These are phyloP conservation scores for Cordyceps militaris DNA, from an alignment of 2,329 filamentous ascomycete genomes.

Conservation along the genomic window DNA sequence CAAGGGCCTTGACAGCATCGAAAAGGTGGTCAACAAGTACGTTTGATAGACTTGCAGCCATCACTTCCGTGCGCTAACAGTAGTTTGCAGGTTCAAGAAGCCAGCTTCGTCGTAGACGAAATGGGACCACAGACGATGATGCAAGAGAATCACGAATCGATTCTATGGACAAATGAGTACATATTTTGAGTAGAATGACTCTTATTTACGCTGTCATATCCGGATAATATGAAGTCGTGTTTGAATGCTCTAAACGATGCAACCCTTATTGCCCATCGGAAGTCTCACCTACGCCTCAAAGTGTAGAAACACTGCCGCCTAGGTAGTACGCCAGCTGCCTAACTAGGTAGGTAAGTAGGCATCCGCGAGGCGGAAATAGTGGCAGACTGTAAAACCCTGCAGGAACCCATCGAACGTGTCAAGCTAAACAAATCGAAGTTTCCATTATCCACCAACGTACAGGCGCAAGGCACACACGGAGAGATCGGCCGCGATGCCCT, in stretches of 20 bases:
- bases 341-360: no score
- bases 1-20: conserved; percentile 76
- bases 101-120: conserved; percentile 1
- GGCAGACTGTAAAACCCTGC: background rate
- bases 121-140: background rate
- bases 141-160: background rate
- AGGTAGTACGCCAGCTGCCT: background rate
- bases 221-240: background rate
- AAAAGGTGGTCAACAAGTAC: conserved; percentile 70
- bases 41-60: conserved; percentile 18
- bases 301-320: background rate
- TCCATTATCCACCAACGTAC: background rate
- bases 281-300: background rate
- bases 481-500: background rate
- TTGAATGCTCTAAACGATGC: background rate
- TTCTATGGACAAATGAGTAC: background rate
- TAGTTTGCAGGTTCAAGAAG: conserved; percentile 18
- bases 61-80: conserved; percentile 9
- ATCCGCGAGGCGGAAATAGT: background rate
- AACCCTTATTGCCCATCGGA: background rate
- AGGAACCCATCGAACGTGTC: background rate
- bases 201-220: background rate
- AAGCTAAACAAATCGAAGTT: background rate
- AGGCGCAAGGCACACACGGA: background rate
- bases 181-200: background rate